Conservation (phyloP, 1,284 basidiomycete genomes). For the Cutaneotrichosporon sp. region DNA sequence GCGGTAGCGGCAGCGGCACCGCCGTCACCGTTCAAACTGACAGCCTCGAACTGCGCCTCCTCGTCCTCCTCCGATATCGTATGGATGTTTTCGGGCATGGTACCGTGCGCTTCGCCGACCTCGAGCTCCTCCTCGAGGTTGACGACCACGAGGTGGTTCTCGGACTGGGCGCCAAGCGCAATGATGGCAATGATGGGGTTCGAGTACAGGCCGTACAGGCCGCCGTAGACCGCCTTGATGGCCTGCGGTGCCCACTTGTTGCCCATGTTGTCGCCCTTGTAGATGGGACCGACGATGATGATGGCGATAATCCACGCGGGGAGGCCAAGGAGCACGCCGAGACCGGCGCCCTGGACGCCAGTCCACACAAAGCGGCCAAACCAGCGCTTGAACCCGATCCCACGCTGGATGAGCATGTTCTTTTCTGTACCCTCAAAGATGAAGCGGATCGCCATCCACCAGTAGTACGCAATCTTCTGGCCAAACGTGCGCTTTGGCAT, state of each 20-base stretch:
- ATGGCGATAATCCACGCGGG: constrained; percentile 46
- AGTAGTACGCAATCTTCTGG: constrained; percentile 25
- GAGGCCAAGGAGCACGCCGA: constrained; percentile 46
- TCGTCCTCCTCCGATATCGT: constrained; percentile 3
- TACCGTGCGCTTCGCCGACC: constrained; percentile 1
- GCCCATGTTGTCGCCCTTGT: constrained; percentile 39
- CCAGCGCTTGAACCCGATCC: constrained; percentile 23
- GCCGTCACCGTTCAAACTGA: too few relatives aligned
- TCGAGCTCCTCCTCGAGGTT: constrained; percentile 17
- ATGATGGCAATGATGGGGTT: constrained; percentile 47
- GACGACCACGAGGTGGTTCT: constrained; percentile 42
- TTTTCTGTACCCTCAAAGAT: constrained; percentile 48
- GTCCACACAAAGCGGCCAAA: constrained; percentile 39
- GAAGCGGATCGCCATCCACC: constrained; percentile 45
- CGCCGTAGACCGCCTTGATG: constrained; percentile 46
- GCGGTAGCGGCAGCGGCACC: background rate
- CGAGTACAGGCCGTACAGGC: constrained; percentile 45
- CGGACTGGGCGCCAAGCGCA: constrained; percentile 47
- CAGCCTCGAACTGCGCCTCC: too few relatives aligned
- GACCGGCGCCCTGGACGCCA: constrained; percentile 39
- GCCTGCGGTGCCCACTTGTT: constrained; percentile 46
- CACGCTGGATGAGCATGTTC: constrained; percentile 40
- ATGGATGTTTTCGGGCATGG: constrained; percentile 20
- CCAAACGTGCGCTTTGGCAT: background rate
- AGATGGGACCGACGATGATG: constrained; percentile 46